Base-by-base conservation (phyloP, 2,329 filamentous ascomycete genomes). In the Tympanopsis confertula region DNA sequence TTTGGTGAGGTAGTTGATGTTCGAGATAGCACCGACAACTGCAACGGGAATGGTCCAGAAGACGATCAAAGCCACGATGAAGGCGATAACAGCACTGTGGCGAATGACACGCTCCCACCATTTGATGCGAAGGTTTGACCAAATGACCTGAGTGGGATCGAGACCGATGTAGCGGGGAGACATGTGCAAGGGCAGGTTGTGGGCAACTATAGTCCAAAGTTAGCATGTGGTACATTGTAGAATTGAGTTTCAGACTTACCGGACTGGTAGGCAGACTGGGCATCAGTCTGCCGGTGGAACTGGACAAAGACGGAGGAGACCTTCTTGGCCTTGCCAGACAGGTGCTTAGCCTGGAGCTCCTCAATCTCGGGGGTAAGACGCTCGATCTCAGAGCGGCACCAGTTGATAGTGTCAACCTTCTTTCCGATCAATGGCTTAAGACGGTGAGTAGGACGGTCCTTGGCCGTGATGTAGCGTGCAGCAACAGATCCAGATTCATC, bases 341-440 rank as follows among this genome's bases (percentile, higher is more conserved):
- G 71, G 52, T 89, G 84, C 36, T 71, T 68, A 29, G 66, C 69
- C 55, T 91, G 85, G 18, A 76, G 69, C 30, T 72, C 66, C 36
- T 82, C 71, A 20, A 86, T 79, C 42, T 83, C 70, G 0, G 83
- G 80, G 38, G 82, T 79, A 33, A 93, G 72, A 36, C 78, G 77
- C 45, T 81, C 74, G 38, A 95, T 74, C 56, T 93, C 82, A 1
- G 69, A 66, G 37, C 91, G 82, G 44, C 78, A 83, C 82, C 84
- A 95, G 44, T 89, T 78, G 56, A 98, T 95, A 0, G 87, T 91
- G 60, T 98, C 91, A 13, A 95, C 88, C 57, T 94, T 91, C 53
- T 86, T 80, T 47, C 87, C 84, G 46, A 88, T 72, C 17, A 91
- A 57, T 4, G 71, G 67, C 54, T 82, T 84, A 39, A 80, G 63